Conservation (phyloP, 2,329 filamentous ascomycete genomes). For the Sarocladium brachiariae region DNA sequence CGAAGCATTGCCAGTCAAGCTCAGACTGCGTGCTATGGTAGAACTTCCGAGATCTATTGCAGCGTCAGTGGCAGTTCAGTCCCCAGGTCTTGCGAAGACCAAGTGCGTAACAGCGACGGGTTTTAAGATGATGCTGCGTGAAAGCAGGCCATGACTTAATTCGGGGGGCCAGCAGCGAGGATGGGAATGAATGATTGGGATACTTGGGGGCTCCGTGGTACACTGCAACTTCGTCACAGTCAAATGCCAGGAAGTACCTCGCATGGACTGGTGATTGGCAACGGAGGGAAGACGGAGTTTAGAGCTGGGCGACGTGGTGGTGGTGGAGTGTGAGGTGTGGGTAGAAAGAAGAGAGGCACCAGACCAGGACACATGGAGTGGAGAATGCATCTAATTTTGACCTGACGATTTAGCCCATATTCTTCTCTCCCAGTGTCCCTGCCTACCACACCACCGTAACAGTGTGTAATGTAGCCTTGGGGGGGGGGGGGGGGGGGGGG, state of each 20-base stretch:
- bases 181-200: neutral
- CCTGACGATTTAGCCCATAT: conserved; percentile 5
- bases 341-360: neutral
- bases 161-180: conserved; percentile 1
- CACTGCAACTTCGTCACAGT: too few relatives aligned
- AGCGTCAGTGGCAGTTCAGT: neutral
- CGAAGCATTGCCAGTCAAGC: neutral
- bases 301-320: neutral
- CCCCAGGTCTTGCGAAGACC: neutral
- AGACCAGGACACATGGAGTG: neutral
- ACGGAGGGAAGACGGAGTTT: conserved; percentile 6
- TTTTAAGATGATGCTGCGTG: too few relatives aligned
- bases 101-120: too few relatives aligned
- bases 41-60: too few relatives aligned
- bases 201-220: too few relatives aligned
- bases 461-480: too few relatives aligned
- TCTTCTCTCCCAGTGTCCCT: neutral
- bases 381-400: conserved; percentile 7
- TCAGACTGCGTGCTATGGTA: neutral
- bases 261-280: too few relatives aligned
- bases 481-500: too few relatives aligned
- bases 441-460: neutral
- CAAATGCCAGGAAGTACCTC: neutral
- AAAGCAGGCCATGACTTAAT: neutral
- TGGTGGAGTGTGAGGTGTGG: neutral